Evolutionary conservation across 192 early-diverging fungal species (phyloP).

Genomic region (Umbelopsis vinacea): DNA sequence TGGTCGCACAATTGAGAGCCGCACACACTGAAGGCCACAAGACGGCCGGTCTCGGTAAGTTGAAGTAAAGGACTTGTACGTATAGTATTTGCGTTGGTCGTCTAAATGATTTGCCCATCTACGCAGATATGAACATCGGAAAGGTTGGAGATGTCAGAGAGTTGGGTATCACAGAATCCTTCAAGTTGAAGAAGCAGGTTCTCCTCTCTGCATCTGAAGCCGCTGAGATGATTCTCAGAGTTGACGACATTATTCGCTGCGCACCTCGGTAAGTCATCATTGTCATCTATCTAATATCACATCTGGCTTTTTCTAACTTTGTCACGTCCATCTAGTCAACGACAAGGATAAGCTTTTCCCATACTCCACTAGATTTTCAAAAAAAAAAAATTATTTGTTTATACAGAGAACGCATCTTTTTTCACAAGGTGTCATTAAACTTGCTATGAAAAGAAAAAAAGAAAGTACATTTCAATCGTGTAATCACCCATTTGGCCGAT

Average conservation of each 20-base stretch:
- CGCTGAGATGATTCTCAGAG: constrained; percentile 95
- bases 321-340: not conserved
- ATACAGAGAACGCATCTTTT: constrained; percentile 6
- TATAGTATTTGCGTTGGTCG: too few species aligned
- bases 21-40: constrained; percentile 87
- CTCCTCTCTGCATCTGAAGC: constrained; percentile 94
- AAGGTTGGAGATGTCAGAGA: constrained; percentile 77
- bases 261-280: constrained; percentile 54
- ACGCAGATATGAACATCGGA: constrained; percentile 81
- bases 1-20: constrained; percentile 92
- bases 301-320: too few species aligned
- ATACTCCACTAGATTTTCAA: constrained; percentile 20
- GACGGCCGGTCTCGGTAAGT: constrained; percentile 72
- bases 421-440: not conserved
- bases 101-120: not conserved
- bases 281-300: not conserved
- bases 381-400: constrained; percentile 7
- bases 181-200: constrained; percentile 95
- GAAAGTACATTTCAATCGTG: constrained; percentile 14
- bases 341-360: constrained; percentile 19
- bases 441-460: not conserved
- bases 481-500: not conserved
- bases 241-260: constrained; percentile 97
- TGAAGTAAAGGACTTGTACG: not conserved
- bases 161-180: constrained; percentile 94